phyloP scores from a whole-genome alignment of 306 rosid species.

The Abrus pulchellus region DNA sequence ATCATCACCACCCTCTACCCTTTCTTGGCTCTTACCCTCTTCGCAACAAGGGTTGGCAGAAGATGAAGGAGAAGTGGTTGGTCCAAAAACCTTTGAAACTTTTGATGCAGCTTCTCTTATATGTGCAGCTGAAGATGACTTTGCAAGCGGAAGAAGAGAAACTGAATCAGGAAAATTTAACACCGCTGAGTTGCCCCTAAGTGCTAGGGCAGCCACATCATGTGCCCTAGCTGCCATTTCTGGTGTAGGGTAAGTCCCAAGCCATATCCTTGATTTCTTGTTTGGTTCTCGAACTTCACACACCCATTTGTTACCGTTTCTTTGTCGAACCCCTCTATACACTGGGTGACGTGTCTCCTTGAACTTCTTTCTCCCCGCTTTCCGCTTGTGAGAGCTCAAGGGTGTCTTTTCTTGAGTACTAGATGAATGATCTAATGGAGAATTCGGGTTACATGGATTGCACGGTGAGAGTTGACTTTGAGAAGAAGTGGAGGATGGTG shows the following conservation, averaged over 20 bases:
- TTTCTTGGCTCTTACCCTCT: neutral
- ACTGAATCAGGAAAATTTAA: constrained; percentile 45
- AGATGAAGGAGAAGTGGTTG: neutral
- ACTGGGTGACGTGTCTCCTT: constrained; percentile 51
- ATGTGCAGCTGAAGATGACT: constrained; percentile 34
- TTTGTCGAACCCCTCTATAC: constrained; percentile 46
- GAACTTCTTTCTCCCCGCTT: constrained; percentile 50
- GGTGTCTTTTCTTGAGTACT: neutral
- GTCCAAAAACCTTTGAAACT: constrained; percentile 4
- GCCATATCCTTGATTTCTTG: constrained; percentile 54
- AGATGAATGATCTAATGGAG: neutral
- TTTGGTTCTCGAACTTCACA: constrained; percentile 51
- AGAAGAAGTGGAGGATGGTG: constrained; percentile 26
- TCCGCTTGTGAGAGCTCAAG: constrained; percentile 23
- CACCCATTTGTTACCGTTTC: constrained; percentile 52
- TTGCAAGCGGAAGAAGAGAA: constrained; percentile 39
- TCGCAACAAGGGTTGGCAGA: neutral
- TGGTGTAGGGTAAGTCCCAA: constrained; percentile 52
- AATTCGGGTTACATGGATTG: neutral
- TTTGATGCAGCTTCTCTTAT: constrained; percentile 40
- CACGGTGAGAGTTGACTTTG: constrained; percentile 2
- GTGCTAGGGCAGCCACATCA: constrained; percentile 52
- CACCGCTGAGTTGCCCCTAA: constrained; percentile 44
- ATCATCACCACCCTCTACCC: neutral
- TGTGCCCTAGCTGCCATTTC: constrained; percentile 63